Evolutionary conservation across 208 protist genomes (phyloP).

Genomic region (Wallacemonas collosoma): DNA sequence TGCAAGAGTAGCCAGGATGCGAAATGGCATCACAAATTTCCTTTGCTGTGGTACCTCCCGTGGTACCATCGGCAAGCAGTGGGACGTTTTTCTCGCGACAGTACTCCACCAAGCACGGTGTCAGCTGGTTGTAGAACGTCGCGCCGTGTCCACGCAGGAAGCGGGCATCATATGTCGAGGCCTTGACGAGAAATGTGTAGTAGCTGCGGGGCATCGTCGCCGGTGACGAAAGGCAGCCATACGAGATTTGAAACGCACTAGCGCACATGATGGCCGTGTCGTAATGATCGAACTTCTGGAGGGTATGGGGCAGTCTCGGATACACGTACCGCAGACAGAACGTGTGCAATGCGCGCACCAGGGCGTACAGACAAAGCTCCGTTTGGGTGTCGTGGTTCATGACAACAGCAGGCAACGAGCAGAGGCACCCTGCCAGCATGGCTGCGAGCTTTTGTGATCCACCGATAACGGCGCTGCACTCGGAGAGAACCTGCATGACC

Average conservation of each 20-base stretch:
- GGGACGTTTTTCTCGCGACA: constrained; percentile 29
- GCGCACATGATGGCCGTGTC: constrained; percentile 82
- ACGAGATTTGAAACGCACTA: constrained; percentile 77
- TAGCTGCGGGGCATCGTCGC: constrained; percentile 78
- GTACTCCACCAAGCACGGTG: constrained; percentile 71
- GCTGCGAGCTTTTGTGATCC: constrained; percentile 49
- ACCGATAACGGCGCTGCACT: constrained; percentile 23
- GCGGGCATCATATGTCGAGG: constrained; percentile 62
- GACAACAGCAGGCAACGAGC: constrained; percentile 63
- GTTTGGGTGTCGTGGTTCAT: constrained; percentile 77
- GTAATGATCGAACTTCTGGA: constrained; percentile 76
- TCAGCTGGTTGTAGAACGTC: constrained; percentile 53
- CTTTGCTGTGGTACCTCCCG: constrained; percentile 27
- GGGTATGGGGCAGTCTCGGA: constrained; percentile 41
- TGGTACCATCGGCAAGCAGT: neutral
- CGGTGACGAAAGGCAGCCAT: constrained; percentile 72
- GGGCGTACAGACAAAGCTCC: constrained; percentile 79
- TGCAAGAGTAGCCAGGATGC: constrained; percentile 73
- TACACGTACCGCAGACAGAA: constrained; percentile 66
- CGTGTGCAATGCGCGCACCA: constrained; percentile 72
- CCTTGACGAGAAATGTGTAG: constrained; percentile 63
- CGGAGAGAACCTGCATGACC: constrained; percentile 45
- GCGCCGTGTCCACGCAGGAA: constrained; percentile 64
- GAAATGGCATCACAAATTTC: constrained; percentile 40
- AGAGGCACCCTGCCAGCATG: constrained; percentile 61